Base-by-base conservation (phyloP, 176 grass and related monocot species). In the Typha latifolia region DNA sequence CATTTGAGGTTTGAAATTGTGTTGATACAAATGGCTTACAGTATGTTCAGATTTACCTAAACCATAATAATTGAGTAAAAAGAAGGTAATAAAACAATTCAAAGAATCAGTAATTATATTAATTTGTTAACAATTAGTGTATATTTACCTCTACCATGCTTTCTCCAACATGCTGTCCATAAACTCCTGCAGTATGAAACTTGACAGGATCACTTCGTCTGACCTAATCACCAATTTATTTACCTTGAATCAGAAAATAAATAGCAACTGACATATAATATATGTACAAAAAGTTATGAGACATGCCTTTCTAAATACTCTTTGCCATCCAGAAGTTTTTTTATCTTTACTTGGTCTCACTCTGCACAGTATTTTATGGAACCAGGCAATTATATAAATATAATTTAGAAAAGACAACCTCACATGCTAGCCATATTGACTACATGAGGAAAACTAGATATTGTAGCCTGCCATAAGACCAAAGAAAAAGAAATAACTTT, bases 101-200 rank as follows among this genome's bases (percentile, higher is more conserved):
- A 37, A 37, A 37, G 34, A 37, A 37, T 37, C 34, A 37, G 0
- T 37, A 37, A 26, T 26, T 26, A 6, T 6, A 37, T 37, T 37
- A 37, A 37, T 4, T 37, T 37, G 34, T 37, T 49, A 47, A 75
- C 32, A 71, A 57, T 20, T 18, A 37, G 34, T 8, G 15, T 29
- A 15, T 24, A 50, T 14, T 51, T 90, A 95, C 91, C 91, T 90
- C 70, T 3, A 83, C 73, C 18, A 84, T 49, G 22, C 72, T 82
- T 31, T 69, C 77, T 51, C 75, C 74, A 66, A 75, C 63, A 53
- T 84, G 88, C 23, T 62, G 69, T 11, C 68, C 51, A 64, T 85
- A 80, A 26, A 66, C 74, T 67, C 72, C 75, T 18, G 27, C 64
- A 14, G 43, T 52, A 43, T 32, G 23, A 66, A 20, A 77, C 29